Evolutionary conservation across 768 basidiomycete species (phyloP).

Genomic region (Vararia minispora): DNA sequence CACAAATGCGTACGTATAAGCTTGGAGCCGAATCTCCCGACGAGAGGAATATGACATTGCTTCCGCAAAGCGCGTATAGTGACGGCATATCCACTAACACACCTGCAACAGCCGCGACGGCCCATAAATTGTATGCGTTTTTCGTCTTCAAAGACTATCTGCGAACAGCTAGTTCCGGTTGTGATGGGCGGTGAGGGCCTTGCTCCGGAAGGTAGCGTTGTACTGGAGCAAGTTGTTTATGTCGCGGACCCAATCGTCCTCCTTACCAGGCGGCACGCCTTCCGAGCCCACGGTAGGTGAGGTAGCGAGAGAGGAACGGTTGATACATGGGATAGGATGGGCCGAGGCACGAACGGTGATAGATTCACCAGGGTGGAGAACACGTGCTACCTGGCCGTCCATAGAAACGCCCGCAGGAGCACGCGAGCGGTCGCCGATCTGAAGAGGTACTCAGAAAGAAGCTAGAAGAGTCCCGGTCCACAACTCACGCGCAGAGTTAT

Average conservation of each 20-base stretch:
- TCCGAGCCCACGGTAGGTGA: constrained; percentile 35
- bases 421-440: constrained; percentile 82
- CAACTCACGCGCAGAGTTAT: constrained; percentile 58
- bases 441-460: constrained; percentile 1
- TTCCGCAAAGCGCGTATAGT: too few species aligned
- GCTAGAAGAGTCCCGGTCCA: not conserved
- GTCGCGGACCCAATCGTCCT: constrained; percentile 94
- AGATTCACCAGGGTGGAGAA: constrained; percentile 75
- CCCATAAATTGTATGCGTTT: too few species aligned
- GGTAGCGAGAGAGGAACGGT: constrained; percentile 66
- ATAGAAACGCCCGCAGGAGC: constrained; percentile 86
- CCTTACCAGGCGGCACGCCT: constrained; percentile 68
- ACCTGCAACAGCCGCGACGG: too few species aligned
- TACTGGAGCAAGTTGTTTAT: constrained; percentile 93
- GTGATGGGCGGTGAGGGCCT: constrained; percentile 70
- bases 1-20: too few species aligned
- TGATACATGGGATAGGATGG: constrained; percentile 90
- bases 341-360: constrained; percentile 78
- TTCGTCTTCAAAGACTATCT: not conserved
- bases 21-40: too few species aligned
- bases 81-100: too few species aligned
- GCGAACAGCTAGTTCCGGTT: constrained; percentile 39
- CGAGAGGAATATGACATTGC: too few species aligned
- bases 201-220: constrained; percentile 88
- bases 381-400: constrained; percentile 82